These are phyloP conservation scores for Cladosporium phlei DNA, from an alignment of 2,329 filamentous ascomycete species.

Conservation along the genomic window DNA sequence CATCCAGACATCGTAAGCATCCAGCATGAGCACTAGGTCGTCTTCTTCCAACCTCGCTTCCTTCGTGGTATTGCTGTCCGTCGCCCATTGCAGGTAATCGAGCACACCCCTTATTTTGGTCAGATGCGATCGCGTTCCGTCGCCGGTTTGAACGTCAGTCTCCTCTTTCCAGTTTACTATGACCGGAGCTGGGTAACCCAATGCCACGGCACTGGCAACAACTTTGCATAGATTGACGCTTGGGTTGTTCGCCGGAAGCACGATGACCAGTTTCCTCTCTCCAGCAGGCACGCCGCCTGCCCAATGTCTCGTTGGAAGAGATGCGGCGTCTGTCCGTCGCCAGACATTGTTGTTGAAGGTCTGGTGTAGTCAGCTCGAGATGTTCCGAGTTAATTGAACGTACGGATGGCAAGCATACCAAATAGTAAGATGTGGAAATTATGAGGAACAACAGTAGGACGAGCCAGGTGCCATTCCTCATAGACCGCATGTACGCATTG, in stretches of 20 bases:
- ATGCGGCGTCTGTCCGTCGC: too few relatives aligned
- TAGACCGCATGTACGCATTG: neutral
- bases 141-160: neutral
- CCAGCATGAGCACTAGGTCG: conserved; percentile 60
- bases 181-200: conserved; percentile 14
- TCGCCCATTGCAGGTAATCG: conserved; percentile 7
- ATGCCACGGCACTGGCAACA: conserved; percentile 5
- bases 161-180: conserved; percentile 11
- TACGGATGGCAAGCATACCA: neutral
- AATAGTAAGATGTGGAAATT: neutral
- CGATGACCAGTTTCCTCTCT: conserved; percentile 10
- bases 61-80: neutral
- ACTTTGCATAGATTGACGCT: conserved; percentile 13
- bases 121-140: conserved; percentile 8
- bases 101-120: conserved; percentile 14
- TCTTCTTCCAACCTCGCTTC: conserved; percentile 18
- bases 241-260: conserved; percentile 11
- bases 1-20: conserved; percentile 46
- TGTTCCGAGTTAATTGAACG: neutral
- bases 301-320: neutral
- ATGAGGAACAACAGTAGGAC: neutral
- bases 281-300: neutral
- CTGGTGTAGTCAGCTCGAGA: neutral
- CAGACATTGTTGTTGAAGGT: neutral
- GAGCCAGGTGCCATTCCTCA: neutral